Conservation (phyloP, 2,329 filamentous ascomycete genomes). For the Alternaria sp. region DNA sequence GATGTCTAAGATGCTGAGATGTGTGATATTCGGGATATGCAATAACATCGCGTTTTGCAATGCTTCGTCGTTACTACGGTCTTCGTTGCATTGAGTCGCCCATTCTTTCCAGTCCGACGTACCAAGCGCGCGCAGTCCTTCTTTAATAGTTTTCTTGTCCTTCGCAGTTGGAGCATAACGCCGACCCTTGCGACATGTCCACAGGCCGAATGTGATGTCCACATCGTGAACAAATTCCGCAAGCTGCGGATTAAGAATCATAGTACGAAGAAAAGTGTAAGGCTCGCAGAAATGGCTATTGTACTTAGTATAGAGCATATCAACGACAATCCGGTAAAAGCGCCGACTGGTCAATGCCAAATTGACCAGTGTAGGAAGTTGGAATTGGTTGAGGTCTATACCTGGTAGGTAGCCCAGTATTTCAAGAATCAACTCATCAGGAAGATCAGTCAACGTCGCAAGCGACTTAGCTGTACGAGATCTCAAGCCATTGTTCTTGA, state of each 20-base stretch:
- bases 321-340: constrained; percentile 33
- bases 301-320: constrained; percentile 32
- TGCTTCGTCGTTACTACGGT: constrained; percentile 20
- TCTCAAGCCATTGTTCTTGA: neutral
- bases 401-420: constrained; percentile 37
- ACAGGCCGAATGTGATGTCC: constrained; percentile 23
- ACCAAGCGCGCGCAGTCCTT: constrained; percentile 28
- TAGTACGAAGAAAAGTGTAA: constrained; percentile 40
- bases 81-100: constrained; percentile 34
- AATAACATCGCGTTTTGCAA: constrained; percentile 37
- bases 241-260: constrained; percentile 28
- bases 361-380: constrained; percentile 29
- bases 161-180: constrained; percentile 27
- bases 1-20: neutral
- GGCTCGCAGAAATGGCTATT: constrained; percentile 35
- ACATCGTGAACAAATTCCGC: constrained; percentile 28
- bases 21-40: constrained; percentile 32
- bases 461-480: neutral
- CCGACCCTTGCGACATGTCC: constrained; percentile 7
- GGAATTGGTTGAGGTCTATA: constrained; percentile 24
- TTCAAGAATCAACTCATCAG: constrained; percentile 39
- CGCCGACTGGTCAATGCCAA: constrained; percentile 36
- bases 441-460: constrained; percentile 32
- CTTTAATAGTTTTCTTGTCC: constrained; percentile 41
- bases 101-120: constrained; percentile 39